Percentiles rank a stretch among this genome's conserved stretches.
These are phyloP conservation scores for Dichotomopilus funicola DNA, from an alignment of 2,329 filamentous ascomycete genomes.

Conservation along the genomic window DNA sequence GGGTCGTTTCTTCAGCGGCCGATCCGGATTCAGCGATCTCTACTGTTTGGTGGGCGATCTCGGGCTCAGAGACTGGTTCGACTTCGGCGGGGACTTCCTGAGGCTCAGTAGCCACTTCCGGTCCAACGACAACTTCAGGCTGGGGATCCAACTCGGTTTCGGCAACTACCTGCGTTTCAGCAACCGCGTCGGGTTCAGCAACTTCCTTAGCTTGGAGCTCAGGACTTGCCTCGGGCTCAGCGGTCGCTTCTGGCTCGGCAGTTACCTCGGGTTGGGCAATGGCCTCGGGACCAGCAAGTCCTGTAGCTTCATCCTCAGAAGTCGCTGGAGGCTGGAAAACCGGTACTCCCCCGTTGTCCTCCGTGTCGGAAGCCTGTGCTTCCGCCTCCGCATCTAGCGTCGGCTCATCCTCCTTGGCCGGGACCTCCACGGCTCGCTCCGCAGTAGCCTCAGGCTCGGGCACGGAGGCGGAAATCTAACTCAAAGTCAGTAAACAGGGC, in stretches of 20 bases:
- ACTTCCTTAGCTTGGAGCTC: background rate
- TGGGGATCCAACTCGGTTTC: background rate
- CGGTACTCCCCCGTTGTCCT: background rate
- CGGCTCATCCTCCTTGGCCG: too few species aligned
- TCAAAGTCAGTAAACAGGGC: too few species aligned
- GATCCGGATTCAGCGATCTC: too few species aligned
- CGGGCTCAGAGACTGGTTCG: too few species aligned
- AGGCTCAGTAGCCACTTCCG: background rate
- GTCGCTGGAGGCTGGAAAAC: background rate
- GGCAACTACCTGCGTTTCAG: background rate
- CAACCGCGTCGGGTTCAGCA: background rate
- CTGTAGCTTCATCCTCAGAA: background rate
- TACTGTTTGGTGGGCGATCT: too few species aligned
- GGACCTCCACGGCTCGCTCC: too few species aligned
- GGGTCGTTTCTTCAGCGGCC: background rate
- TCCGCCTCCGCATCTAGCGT: too few species aligned
- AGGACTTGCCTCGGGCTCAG: background rate
- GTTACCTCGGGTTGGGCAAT: background rate
- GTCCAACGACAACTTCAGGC: background rate
- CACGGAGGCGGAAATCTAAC: too few species aligned
- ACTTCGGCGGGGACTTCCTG: background rate
- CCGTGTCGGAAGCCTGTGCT: too few species aligned
- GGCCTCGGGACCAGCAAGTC: background rate
- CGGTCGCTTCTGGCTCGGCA: background rate
- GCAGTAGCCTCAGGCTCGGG: too few species aligned